phyloP scores from a whole-genome alignment of 2,329 filamentous ascomycete species.

The Remersonia thermophila region DNA sequence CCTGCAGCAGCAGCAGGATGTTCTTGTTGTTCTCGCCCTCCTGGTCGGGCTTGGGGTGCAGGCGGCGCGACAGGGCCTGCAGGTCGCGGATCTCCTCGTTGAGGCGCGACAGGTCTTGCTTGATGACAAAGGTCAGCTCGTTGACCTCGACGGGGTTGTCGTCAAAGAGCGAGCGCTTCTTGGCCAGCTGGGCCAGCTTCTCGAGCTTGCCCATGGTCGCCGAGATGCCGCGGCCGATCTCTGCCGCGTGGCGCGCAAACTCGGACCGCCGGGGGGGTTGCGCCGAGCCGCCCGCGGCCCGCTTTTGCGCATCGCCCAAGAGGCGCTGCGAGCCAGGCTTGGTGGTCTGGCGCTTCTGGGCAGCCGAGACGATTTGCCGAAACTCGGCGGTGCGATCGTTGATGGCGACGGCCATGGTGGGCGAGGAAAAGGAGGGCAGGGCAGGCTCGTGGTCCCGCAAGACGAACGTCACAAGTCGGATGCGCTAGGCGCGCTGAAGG shows the following conservation, averaged over 20 bases:
- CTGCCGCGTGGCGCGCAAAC: conserved; percentile 81
- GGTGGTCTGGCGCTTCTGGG: conserved; percentile 65
- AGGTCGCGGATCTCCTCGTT: conserved; percentile 81
- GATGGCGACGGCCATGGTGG: conserved; percentile 60
- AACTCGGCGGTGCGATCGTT: conserved; percentile 97
- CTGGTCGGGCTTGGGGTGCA: conserved; percentile 62
- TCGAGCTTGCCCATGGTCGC: conserved; percentile 91
- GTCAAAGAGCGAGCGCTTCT: conserved; percentile 92
- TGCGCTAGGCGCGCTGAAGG: no score
- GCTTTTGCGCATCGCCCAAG: conserved; percentile 61
- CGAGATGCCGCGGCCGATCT: conserved; percentile 84
- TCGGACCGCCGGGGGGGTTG: conserved; percentile 58
- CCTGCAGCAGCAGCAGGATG: conserved; percentile 82
- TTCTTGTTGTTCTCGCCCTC: conserved; percentile 98
- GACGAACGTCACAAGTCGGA: neutral
- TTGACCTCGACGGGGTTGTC: conserved; percentile 94
- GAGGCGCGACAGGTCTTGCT: conserved; percentile 75
- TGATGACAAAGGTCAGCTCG: conserved; percentile 91
- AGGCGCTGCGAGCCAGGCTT: conserved; percentile 73
- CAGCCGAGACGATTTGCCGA: conserved; percentile 75
- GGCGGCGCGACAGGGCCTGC: conserved; percentile 63
- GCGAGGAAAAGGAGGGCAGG: neutral
- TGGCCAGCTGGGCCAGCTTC: conserved; percentile 86
- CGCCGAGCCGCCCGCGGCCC: conserved; percentile 32
- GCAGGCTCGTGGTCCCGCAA: no score